These are phyloP conservation scores for Leavenworthia alabamica DNA, from an alignment of 345 rosid genomes.

Conservation along the genomic window DNA sequence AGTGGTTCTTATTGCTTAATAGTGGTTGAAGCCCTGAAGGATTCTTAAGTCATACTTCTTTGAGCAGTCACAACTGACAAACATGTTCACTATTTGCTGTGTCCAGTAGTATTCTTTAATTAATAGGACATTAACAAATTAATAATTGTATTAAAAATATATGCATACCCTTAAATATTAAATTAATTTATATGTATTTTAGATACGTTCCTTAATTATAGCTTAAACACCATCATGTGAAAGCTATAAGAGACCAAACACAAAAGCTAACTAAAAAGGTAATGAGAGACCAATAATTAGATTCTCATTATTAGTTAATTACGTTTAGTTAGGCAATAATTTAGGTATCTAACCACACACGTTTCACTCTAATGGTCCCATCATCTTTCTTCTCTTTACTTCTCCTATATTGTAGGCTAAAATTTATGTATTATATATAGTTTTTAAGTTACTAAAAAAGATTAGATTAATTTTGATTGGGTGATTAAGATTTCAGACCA, in stretches of 20 bases:
- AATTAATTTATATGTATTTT: not conserved
- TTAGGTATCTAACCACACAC: slow-evolving; percentile 11
- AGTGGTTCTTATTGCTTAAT: not conserved
- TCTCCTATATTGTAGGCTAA: slow-evolving; percentile 34
- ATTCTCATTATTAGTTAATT: slow-evolving; percentile 17
- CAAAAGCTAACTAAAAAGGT: slow-evolving; percentile 26
- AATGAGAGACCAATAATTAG: slow-evolving; percentile 21
- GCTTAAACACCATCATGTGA: slow-evolving; percentile 15
- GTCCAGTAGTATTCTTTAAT: not conserved
- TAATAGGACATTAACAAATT: not conserved
- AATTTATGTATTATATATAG: slow-evolving; percentile 20
- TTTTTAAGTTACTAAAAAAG: not conserved
- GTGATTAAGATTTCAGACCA: slow-evolving; percentile 25
- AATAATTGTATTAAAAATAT: no score
- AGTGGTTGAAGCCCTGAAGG: not conserved
- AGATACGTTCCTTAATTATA: not conserved
- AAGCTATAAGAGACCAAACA: slow-evolving; percentile 22
- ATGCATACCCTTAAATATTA: no score
- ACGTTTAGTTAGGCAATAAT: slow-evolving; percentile 28
- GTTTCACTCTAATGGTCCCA: slow-evolving; percentile 24
- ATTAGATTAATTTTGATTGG: slow-evolving; percentile 16
- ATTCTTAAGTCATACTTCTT: not conserved
- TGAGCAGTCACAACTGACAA: slow-evolving; percentile 8
- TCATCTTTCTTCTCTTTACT: not conserved
- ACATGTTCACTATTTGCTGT: slow-evolving; percentile 5